These are phyloP conservation scores for Globomyces pollinis-pini DNA, from an alignment of 192 early-diverging fungal species.

Conservation along the genomic window DNA sequence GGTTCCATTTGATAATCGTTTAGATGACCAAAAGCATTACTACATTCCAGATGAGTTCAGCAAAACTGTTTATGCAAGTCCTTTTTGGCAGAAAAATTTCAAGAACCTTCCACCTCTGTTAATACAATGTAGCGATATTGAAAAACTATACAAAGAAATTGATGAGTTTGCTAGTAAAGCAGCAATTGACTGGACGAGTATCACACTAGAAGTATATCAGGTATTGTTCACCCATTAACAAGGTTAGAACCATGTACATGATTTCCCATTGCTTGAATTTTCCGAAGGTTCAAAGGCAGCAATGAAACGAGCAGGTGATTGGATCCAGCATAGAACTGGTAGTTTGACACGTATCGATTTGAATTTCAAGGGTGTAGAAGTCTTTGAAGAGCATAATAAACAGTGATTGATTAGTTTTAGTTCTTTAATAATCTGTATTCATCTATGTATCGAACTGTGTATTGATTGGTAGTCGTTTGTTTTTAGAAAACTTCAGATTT, in stretches of 20 bases:
- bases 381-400: too few relatives aligned
- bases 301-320: neutral
- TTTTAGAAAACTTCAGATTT: too few relatives aligned
- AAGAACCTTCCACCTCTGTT: constrained; percentile 3
- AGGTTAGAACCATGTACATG: constrained; percentile 11
- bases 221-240: too few relatives aligned
- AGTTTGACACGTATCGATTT: too few relatives aligned
- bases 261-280: constrained; percentile 1
- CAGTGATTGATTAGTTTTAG: too few relatives aligned
- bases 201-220: neutral
- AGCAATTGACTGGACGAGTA: neutral
- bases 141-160: neutral
- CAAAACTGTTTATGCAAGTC: neutral
- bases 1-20: neutral
- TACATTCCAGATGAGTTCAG: constrained; percentile 5
- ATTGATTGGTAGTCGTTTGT: too few relatives aligned
- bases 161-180: neutral
- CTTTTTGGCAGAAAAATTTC: neutral
- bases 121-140: neutral
- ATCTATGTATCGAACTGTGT: too few relatives aligned
- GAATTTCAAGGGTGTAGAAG: too few relatives aligned
- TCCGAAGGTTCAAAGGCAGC: neutral
- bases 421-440: too few relatives aligned
- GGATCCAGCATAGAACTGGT: constrained; percentile 1
- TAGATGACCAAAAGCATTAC: neutral